Evolutionary conservation across 768 basidiomycete species (phyloP).

Genomic region (Candolleomyces aberdarensis): DNA sequence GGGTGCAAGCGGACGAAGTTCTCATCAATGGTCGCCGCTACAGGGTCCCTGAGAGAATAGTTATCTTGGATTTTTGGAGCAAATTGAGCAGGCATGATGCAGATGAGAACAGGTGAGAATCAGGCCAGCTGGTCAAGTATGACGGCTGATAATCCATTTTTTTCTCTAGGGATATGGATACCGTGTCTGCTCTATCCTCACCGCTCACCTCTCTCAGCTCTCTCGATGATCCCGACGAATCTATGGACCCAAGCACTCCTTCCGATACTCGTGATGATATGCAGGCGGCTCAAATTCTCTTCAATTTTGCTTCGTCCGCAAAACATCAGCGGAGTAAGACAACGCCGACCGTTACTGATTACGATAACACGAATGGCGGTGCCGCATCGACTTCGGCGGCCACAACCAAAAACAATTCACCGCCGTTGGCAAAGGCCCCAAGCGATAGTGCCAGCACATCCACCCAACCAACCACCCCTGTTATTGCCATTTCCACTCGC

Average conservation of each 20-base stretch:
- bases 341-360: too few relatives aligned
- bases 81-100: constrained; percentile 54
- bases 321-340: not conserved
- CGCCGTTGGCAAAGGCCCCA: not conserved
- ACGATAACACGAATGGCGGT: not conserved
- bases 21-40: constrained; percentile 87
- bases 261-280: constrained; percentile 45
- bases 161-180: constrained; percentile 31
- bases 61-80: constrained; percentile 95
- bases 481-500: constrained; percentile 1
- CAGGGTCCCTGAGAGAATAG: constrained; percentile 87
- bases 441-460: not conserved
- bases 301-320: constrained; percentile 14
- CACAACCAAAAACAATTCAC: not conserved
- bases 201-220: constrained; percentile 75
- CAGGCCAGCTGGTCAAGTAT: constrained; percentile 14
- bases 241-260: constrained; percentile 23
- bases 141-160: not conserved
- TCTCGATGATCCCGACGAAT: constrained; percentile 56
- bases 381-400: not conserved
- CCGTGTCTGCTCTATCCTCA: constrained; percentile 57
- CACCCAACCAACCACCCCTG: not conserved
- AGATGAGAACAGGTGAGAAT: constrained; percentile 36
- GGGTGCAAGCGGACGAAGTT: constrained; percentile 73
- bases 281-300: constrained; percentile 44